Evolutionary conservation across 192 early-diverging fungal genomes (phyloP), one percentile per base, ranked within the genome.

Genomic region (Gamsiella multidivaricata): DNA sequence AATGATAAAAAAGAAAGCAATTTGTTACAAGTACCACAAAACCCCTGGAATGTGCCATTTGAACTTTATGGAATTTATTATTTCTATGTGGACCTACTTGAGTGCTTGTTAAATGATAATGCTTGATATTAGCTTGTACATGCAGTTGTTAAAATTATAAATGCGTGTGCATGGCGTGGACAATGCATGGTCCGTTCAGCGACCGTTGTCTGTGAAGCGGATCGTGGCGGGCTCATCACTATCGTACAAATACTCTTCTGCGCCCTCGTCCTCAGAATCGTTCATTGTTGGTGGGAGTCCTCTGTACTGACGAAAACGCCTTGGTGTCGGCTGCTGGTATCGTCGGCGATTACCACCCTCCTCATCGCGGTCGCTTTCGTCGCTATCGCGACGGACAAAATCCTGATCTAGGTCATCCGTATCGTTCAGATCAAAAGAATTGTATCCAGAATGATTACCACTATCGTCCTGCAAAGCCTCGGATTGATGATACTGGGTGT

Each of bases 231-330:
- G 64, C 31, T 76, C 73, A 31, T 76, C 73, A 22, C 73, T 76
- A 54, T 76, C 73, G 33, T 76, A 76, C 51, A 76, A 11, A 46
- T 76, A 66, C 46, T 76, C 73, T 62, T 76, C 73, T 18, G 56
- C 49, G 17, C 54, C 72, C 46, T 76, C 73, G 25, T 54, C 65
- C 22, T 54, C 62, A 3, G 47, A 46, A 36, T 65, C 33, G 5
- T 34, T 20, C 26, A 57, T 2, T 43, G 52, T 47, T 26, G 70
- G 15, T 2, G 33, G 18, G 25, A 28, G 39, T 6, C 47, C 57
- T 0, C 28, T 15, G 5, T 57, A 23, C 23, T 61, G 56, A 17
- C 73, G 52, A 31, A 76, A 68, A n/a, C 73, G 64, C 17, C 73
- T 29, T 15, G 73, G 73, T 7, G 73, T 49, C 3, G 57, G 51